Conservation (phyloP, 2,329 filamentous ascomycete species). For the Talaromyces marneffei region DNA sequence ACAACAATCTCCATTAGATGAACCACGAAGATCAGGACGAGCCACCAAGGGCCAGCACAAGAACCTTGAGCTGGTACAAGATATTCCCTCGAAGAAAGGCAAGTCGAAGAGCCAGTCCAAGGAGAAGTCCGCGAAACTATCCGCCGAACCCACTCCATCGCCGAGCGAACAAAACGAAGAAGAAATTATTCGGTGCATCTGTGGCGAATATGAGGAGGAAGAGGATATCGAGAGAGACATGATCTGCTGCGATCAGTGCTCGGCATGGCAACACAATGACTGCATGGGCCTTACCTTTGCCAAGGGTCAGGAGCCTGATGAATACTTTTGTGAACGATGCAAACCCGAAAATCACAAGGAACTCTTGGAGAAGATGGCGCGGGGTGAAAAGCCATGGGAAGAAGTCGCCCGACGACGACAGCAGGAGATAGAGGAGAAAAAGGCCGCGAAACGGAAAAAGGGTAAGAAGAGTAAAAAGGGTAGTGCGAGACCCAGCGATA, state of each 20-base stretch:
- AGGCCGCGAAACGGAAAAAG: slow-evolving; percentile 54
- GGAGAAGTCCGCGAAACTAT: slow-evolving; percentile 42
- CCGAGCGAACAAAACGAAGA: slow-evolving; percentile 51
- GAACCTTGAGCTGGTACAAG: slow-evolving; percentile 67
- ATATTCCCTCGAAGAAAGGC: slow-evolving; percentile 46
- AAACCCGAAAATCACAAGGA: slow-evolving; percentile 75
- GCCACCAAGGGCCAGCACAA: slow-evolving; percentile 98
- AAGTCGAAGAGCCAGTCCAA: slow-evolving; percentile 44
- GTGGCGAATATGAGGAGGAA: slow-evolving; percentile 77
- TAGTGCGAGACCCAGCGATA: slow-evolving; percentile 61
- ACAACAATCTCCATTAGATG: slow-evolving; percentile 50
- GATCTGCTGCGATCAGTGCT: slow-evolving; percentile 92
- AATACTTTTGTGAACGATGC: slow-evolving; percentile 92
- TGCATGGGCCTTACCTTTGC: slow-evolving; percentile 83
- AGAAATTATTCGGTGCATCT: slow-evolving; percentile 87
- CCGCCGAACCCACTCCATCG: slow-evolving; percentile 41
- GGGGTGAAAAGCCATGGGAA: slow-evolving; percentile 84
- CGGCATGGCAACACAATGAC: slow-evolving; percentile 94
- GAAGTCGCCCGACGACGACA: slow-evolving; percentile 58
- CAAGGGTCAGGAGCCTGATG: slow-evolving; percentile 66
- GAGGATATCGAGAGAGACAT: slow-evolving; percentile 83
- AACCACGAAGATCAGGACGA: slow-evolving; percentile 88
- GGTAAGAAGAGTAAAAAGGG: slow-evolving; percentile 53
- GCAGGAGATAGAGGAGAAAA: slow-evolving; percentile 54
- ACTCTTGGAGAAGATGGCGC: slow-evolving; percentile 69